Base-by-base conservation (phyloP, 2,329 filamentous ascomycete genomes). In the Cladosporium cucumerinum region DNA sequence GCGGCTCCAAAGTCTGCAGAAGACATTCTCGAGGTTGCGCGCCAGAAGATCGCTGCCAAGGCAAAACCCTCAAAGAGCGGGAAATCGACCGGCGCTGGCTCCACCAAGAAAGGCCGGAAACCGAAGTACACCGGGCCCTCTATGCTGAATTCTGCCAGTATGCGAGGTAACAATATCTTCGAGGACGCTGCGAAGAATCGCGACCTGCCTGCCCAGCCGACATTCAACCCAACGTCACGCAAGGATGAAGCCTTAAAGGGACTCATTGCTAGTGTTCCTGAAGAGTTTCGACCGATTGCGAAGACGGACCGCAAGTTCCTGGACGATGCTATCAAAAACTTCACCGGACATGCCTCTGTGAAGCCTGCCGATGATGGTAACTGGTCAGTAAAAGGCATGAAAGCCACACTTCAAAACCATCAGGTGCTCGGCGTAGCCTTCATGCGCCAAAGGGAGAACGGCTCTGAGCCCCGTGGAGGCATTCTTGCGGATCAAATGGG, bases 401-500 rank as follows among this genome's bases (percentile, higher is more conserved):
- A 70, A 28, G 79, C 77, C 0, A 69, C 74, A 0, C 69, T 88
- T 0, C 79, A 79, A 64, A 69, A 72, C 11, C 82, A 86, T 55
- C 86, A 89, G 61, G 67, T 87, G 0, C 75, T 83, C 0, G 52
- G 52, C 5, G 52, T 39, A 4, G 52, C 52, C 0, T 57, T 36
- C 30, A 57, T 57, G 52, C 2, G 34, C 3, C 34, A 6, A 2
- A 39, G 82, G 3, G 86, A 89, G 70, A 75, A 78, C 4, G 11
- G 25, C 0, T 43, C 74, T 0, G 63, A 72, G 34, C 84, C 80
- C 0, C 70, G 58, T 16, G 93, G 93, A n/a, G 93, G 93, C 28
- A 93, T 97, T 57, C 82, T 96, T 8, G 92, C 92, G 1, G 93
- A 97, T n/a, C 5, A 10, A 2, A 52, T 25, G 49, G 93, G 93